These are phyloP conservation scores for Pseudocercospora macadamiae DNA, from an alignment of 2,329 filamentous ascomycete genomes.

Conservation along the genomic window DNA sequence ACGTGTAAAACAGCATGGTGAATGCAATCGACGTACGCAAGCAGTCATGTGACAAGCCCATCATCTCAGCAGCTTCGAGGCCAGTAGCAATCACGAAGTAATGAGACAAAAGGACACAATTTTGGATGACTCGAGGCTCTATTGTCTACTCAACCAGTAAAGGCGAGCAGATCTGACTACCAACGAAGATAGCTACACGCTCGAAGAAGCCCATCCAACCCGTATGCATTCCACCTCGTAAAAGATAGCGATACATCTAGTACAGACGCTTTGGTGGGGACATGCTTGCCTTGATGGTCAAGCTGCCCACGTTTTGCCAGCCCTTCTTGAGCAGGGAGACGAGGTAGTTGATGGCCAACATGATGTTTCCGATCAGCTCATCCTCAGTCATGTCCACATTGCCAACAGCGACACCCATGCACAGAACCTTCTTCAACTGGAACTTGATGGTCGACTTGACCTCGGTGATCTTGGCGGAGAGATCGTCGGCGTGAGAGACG, in stretches of 20 bases:
- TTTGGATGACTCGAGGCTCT: constrained; percentile 36
- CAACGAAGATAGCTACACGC: constrained; percentile 26
- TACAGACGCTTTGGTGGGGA: constrained; percentile 97
- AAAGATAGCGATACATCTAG: constrained; percentile 57
- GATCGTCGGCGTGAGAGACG: constrained; percentile 94
- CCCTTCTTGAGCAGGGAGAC: constrained; percentile 99
- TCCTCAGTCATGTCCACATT: constrained; percentile 98
- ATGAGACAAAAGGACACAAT: too few relatives aligned
- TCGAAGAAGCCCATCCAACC: constrained; percentile 32
- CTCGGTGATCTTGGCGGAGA: constrained; percentile 93
- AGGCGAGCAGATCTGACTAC: constrained; percentile 34
- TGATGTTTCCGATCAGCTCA: constrained; percentile 97
- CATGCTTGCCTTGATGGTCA: constrained; percentile 99
- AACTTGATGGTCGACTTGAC: constrained; percentile 99
- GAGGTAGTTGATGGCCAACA: constrained; percentile 99
- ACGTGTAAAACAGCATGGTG: not conserved
- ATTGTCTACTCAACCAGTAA: constrained; percentile 36
- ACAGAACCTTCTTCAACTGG: constrained; percentile 99
- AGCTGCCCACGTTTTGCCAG: constrained; percentile 99
- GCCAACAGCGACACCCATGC: constrained; percentile 98
- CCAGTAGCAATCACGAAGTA: not conserved
- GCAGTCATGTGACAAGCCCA: too few relatives aligned
- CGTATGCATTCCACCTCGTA: not conserved
- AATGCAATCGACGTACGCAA: too few relatives aligned
- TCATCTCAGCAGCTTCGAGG: not conserved